phyloP scores from a whole-genome alignment of 2,329 filamentous ascomycete genomes.

The Arthrinium puccinioides region DNA sequence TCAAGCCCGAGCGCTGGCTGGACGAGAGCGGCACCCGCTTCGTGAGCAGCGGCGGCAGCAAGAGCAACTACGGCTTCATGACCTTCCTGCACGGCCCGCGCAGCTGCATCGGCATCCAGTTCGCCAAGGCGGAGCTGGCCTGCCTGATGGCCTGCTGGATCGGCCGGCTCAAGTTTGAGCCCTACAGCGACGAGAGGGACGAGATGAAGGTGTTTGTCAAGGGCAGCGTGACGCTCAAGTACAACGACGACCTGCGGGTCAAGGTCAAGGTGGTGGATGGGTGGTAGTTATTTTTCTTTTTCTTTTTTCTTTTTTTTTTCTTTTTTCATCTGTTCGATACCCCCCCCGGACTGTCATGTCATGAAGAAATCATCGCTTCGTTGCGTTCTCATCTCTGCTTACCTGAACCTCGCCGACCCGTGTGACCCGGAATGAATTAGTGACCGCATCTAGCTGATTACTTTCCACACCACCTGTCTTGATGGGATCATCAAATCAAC shows the following conservation, averaged over 20 bases:
- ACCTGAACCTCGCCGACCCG: too few species aligned
- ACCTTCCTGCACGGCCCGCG: conserved; percentile 67
- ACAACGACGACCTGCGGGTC: neutral
- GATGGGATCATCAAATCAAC: too few species aligned
- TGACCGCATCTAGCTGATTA: too few species aligned
- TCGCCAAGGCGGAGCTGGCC: conserved; percentile 67
- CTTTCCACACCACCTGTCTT: too few species aligned
- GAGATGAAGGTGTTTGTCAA: conserved; percentile 6
- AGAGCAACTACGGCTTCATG: conserved; percentile 59
- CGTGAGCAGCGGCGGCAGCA: conserved; percentile 55
- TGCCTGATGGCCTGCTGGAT: conserved; percentile 63
- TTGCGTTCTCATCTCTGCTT: too few species aligned
- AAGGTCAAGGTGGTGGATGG: neutral
- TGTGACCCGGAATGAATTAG: too few species aligned
- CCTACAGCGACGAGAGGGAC: conserved; percentile 51
- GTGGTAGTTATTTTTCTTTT: too few species aligned
- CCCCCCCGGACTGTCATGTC: too few species aligned
- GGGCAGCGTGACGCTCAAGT: neutral
- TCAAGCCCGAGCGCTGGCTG: conserved; percentile 65
- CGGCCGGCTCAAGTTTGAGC: conserved; percentile 50
- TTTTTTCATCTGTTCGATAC: too few species aligned
- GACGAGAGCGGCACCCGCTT: conserved; percentile 28
- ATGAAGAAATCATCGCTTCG: too few species aligned
- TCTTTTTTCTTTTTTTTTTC: too few species aligned
- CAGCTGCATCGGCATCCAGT: conserved; percentile 63